Evolutionary conservation across 371 early-diverging fungal genomes (phyloP), one percentile per base, ranked within the genome.

Genomic region (Mortierella sp.): DNA sequence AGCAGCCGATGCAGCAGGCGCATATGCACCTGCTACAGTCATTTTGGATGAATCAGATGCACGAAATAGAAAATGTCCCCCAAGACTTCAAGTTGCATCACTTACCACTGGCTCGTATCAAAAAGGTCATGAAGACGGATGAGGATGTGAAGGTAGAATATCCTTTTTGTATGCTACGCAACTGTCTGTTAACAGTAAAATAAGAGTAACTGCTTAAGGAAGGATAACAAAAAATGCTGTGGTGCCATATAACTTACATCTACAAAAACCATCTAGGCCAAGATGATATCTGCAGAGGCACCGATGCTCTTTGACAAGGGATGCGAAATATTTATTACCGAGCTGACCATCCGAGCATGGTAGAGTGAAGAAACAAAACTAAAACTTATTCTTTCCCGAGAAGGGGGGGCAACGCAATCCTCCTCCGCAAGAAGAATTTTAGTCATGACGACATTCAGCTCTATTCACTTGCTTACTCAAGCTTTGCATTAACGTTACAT

Each of bases 41-140:
- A 9, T 88, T 86, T 48, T 88, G 89, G 89, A 70, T 81, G 61
- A 79, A 72, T 17, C 87, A 87, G 47, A 73, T 84, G 62, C 69
- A 78, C 24, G 83, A 84, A 50, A 80, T 87, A 30, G 82, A 86
- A 42, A 81, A 84, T 57, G 84, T 81, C 11, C 67, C 70, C 43
- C 84, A 84, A 32, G 98, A 97, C 78, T 97, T 95, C 82, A 98
- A 97, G 81, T 86, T 89, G 50, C 95, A 99, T 69, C 89, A 91
- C 26, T 80, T 99, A 65, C 99, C 99, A 7, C 81, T 99, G 54
- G 99, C 99, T 6, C 80, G 99, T 43, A 98, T 99, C 66, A 99
- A 99, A 78, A 97, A 99, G 81, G 97, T 99, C 46, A 99, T 99
- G 99, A 99, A 99, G 83, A 92, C 95, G 8, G 99, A 99, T 80